Conservation (phyloP, 2,329 filamentous ascomycete genomes). For the Aspergillus jensenii region DNA sequence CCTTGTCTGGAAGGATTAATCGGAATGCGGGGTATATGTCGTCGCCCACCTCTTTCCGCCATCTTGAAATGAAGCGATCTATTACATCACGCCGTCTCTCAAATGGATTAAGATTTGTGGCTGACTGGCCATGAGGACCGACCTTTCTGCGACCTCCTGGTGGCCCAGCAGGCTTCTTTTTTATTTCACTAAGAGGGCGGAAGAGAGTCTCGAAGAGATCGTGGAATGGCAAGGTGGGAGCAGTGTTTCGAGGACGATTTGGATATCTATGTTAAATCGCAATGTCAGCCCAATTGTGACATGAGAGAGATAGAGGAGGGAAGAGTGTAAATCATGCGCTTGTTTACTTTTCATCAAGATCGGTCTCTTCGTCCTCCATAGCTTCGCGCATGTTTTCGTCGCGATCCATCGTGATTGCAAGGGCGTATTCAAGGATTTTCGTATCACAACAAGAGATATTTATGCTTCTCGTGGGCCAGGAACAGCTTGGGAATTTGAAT, state of each 20-base stretch:
- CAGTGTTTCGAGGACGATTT: constrained; percentile 76
- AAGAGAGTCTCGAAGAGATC: constrained; percentile 77
- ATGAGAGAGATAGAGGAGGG: not conserved
- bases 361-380: constrained; percentile 19
- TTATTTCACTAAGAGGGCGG: constrained; percentile 75
- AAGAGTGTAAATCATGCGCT: constrained; percentile 19
- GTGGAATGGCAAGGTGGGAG: constrained; percentile 77
- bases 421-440: not conserved
- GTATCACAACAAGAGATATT: not conserved
- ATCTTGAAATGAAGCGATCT: constrained; percentile 78
- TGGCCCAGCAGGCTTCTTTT: constrained; percentile 64
- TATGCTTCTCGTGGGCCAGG: not conserved
- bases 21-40: constrained; percentile 93
- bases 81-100: constrained; percentile 81
- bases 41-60: constrained; percentile 83
- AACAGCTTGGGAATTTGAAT: not conserved
- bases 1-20: constrained; percentile 88
- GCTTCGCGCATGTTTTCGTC: constrained; percentile 24
- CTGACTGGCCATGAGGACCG: constrained; percentile 55
- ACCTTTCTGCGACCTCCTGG: constrained; percentile 56
- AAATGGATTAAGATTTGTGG: constrained; percentile 62
- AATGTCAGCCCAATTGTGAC: constrained; percentile 1
- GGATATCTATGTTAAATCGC: constrained; percentile 64
- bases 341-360: constrained; percentile 34
- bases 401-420: constrained; percentile 26